Base-by-base conservation (phyloP, 306 rosid species). In the Vigna hirtella region DNA sequence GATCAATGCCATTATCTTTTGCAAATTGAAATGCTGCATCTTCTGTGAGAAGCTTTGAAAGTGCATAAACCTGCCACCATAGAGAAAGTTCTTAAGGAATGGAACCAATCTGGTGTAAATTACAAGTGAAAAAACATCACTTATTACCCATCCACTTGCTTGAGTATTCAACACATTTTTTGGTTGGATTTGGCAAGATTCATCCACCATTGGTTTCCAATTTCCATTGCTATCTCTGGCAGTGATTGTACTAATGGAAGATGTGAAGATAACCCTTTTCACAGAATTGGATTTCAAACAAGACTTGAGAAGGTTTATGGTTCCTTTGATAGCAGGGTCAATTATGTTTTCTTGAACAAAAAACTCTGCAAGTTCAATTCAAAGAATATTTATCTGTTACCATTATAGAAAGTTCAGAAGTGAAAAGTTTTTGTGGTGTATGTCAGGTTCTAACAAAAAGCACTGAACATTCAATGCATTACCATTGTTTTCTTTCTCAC, bases 81-180 rank as follows among this genome's bases (percentile, higher is more conserved):
- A 22, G 20, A 38, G 40, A 45, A 79, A 45, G 10, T 0, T 26
- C 66, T 47, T 50, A 66, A 79, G 32, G 71, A 66, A 26, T 22
- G 22, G 49, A 52, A 51, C 40, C 78, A 42, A 70, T 52, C 53
- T 66, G 7, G 45, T 62, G 28, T 4, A 16, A 26, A 66, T 7
- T 56, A 40, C 38, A 38, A 70, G 40, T 61, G 68, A 36, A 30
- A 53, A 59, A 55, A 9, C 53, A 77, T 63, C 55, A 28, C 58
- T 51, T 84, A 91, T 51, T 84, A 91, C 96, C 98, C 98, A 91
- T 83, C 97, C 98, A 79, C 72, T 87, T 73, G 93, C 77, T 90
- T 90, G 80, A 22, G 81, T 76, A 24, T 81, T 81, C 93, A 90
- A 81, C 2, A 88, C 81, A 73, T 28, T 85, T n/a, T 88, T 89